Base-by-base conservation (phyloP, 2,329 filamentous ascomycete genomes). In the Metarhizium robertsii region DNA sequence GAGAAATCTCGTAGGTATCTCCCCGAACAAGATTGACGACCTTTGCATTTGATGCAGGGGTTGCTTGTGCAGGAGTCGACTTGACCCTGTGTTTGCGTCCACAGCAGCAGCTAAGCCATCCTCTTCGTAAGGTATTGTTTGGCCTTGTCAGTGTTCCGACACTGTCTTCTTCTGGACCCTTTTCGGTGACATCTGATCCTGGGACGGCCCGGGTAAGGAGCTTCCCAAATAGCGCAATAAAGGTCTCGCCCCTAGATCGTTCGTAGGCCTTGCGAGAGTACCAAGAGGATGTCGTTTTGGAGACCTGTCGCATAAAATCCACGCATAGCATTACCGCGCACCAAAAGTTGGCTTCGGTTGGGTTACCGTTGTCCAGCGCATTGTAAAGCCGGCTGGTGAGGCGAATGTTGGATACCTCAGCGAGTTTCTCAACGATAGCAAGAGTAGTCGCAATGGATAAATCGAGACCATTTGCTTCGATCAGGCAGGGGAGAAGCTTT, bases 21-120 rank as follows among this genome's bases (percentile, higher is more conserved):
- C 80, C 84, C 51, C 90, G 85, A 76, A 95, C 88, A 2, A 96
- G 71, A 63, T 95, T 96, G 58, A 96, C 79, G 53, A 96, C 94
- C 66, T 95, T 95, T 7, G 91, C 91, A 71, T 92, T 92, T 0
- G 88, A 90, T 0, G 91, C 90, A 2, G 87, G 81, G 55, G 65
- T 66, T 45, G 67, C 70, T 3, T 83, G 54, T 0, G 45, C 14
- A 3, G 52, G 30, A 2, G 46, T 47, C 1, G 55, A 3, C 1
- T 32, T 25, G 5, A n/a, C 8, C 1, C 53, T 64, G 10, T 55
- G 52, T 45, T 63, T 65, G 4, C 59, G 61, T 14, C 63, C 57
- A 2, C 64, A 58, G 6, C 60, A 66, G 14, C 60, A 58, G 16
- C 47, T 53, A 10, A 53, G 55, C 13, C 66, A 59, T 48, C 66